Evolutionary conservation across 805 yeast genomes (phyloP), one percentile per base, ranked within the genome.

Genomic region (Suhomyces prunicola): DNA sequence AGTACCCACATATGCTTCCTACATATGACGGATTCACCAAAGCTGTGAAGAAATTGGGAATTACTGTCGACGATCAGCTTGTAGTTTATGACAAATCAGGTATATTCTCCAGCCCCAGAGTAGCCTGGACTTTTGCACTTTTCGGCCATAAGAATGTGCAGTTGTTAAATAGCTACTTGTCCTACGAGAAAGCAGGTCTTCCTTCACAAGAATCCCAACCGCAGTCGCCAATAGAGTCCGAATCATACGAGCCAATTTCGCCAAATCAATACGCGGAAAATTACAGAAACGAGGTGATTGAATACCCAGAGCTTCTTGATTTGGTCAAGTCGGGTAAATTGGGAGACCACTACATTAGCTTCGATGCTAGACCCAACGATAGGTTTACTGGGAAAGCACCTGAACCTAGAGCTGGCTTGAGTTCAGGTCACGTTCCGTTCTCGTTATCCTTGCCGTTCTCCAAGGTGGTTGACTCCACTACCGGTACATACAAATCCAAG

Each of bases 1-100:
- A 79, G 15, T 92, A 80, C 63, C 97, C 99, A 1, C 98, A 94
- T 63, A 94, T 92, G 97, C 75, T 92, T 10, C 98, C 98, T 1
- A 68, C 77, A 6, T 65, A 73, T 26, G 72, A 70, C 1, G 77
- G 74, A 3, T 93, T 90, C 68, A 81, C 82, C 49, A 46, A 61
- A 5, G 78, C 81, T 13, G 74, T 85, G 60, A 69, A 79, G 9
- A 63, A 78, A 13, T 67, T 90, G 54, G 94, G 94, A 1, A 63
- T 89, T 27, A 57, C 63, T 3, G 71, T 71, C 26, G 46, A 74
- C 48, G 94, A 92, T 58, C 71, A 75, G 12, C 65, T 94, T 40
- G 86, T 94, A 9, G 82, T 94, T 10, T 94, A 94, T 67, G 99
- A 94, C 69, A 84, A 85, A 58, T 79, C 80, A 47, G 96, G 96